phyloP scores from a whole-genome alignment of 768 basidiomycete species.

The Hydnum rufescens region DNA sequence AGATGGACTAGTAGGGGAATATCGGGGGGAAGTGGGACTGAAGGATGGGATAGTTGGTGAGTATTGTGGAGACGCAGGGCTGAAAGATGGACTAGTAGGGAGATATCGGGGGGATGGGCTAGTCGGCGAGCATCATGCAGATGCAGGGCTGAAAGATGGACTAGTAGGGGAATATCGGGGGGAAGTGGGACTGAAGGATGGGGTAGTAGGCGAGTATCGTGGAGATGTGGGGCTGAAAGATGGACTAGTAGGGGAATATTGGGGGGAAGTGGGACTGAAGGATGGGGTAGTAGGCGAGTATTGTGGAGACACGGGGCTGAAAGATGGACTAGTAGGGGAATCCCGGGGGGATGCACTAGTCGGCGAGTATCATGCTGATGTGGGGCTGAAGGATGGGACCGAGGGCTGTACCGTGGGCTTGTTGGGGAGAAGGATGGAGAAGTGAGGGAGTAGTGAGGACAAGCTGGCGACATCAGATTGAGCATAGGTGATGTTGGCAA shows the following conservation, averaged over 20 bases:
- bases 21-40: no score
- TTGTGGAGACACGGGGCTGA: conserved; percentile 57
- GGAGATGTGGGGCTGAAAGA: no score
- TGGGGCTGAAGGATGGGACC: conserved; percentile 84
- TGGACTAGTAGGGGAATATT: conserved; percentile 69
- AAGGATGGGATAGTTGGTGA: no score
- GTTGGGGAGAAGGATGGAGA: conserved; percentile 74
- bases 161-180: no score
- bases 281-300: conserved; percentile 13
- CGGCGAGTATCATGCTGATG: conserved; percentile 85
- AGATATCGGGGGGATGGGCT: no score
- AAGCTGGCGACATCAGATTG: conserved; percentile 16
- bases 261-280: conserved; percentile 9
- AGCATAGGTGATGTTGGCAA: conserved; percentile 22
- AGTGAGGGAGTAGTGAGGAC: conserved; percentile 56
- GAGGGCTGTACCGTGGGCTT: conserved; percentile 68
- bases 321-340: conserved; percentile 78
- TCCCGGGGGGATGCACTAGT: conserved; percentile 76
- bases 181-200: no score
- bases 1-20: no score
- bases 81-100: no score
- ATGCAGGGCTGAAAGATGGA: conserved; percentile 67
- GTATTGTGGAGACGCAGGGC: no score
- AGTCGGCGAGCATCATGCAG: no score
- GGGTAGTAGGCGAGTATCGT: no score